A percentile compares a stretch with the other conserved stretches of the same genome.
Conservation (phyloP, 306 rosid genomes). For the Prunus mongolica region DNA sequence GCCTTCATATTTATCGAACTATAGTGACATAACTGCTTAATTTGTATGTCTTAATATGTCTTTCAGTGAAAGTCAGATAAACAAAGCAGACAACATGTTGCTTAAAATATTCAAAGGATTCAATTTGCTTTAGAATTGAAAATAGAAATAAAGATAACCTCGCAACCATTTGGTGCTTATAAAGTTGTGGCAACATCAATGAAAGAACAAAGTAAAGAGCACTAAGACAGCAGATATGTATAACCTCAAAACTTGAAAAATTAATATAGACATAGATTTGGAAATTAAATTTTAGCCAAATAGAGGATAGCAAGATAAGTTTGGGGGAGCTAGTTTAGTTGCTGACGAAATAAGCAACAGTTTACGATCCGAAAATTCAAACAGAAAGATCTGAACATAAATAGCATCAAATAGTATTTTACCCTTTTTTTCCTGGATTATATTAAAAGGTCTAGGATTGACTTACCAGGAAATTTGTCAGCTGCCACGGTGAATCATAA, state of each 20-base stretch:
- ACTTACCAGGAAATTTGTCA: background rate
- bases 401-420: background rate
- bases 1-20: background rate
- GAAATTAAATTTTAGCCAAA: background rate
- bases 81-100: background rate
- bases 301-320: background rate
- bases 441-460: background rate
- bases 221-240: background rate
- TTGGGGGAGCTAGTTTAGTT: background rate
- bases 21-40: background rate
- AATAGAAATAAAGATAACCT: background rate
- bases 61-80: background rate
- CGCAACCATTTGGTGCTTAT: background rate
- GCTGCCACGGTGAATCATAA: background rate
- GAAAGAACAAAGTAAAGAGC: background rate
- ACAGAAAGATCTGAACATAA: background rate
- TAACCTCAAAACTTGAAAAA: background rate
- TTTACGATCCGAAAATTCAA: background rate
- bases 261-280: background rate
- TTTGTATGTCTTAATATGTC: background rate
- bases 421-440: background rate
- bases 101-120: background rate
- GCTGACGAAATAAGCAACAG: background rate
- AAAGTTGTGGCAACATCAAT: background rate
- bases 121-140: background rate